Percentiles rank a stretch among this genome's conserved stretches.
Evolutionary conservation across 768 basidiomycete genomes (phyloP).

Genomic region (Cantharellus cinnabarinus): DNA sequence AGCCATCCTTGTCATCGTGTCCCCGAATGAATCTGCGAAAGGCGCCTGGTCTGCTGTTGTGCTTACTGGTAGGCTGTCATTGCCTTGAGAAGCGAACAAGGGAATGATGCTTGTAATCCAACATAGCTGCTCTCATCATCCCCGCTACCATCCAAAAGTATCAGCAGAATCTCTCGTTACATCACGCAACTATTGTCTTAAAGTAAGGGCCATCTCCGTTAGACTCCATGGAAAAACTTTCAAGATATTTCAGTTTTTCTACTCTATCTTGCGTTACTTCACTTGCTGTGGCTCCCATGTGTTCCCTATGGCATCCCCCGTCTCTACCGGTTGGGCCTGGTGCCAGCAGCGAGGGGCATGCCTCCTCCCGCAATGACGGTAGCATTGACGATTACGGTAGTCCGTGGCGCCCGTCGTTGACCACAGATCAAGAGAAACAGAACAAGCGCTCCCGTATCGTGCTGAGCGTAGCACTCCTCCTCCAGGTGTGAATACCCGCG

Average conservation of each 20-base stretch:
- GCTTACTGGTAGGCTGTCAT: background rate
- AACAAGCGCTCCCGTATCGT: background rate
- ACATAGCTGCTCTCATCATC: background rate
- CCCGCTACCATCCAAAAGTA: background rate
- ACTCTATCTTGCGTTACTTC: conserved; percentile 2
- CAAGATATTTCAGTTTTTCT: background rate
- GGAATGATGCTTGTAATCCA: background rate
- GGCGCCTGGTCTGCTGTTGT: background rate
- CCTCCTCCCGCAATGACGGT: background rate
- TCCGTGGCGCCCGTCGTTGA: background rate
- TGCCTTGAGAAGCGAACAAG: background rate
- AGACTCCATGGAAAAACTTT: background rate
- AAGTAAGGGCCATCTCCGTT: background rate
- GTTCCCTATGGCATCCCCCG: background rate
- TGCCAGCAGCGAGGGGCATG: background rate
- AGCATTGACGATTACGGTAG: background rate
- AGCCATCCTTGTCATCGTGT: background rate
- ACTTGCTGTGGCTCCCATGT: background rate
- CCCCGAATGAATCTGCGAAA: background rate
- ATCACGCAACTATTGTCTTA: background rate
- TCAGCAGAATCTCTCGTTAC: background rate
- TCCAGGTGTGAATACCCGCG: no score
- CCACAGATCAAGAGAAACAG: background rate
- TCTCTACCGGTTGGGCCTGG: background rate
- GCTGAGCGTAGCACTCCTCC: background rate